Conservation (phyloP, 208 protist species). For the Acanthamoeba divionensis region DNA sequence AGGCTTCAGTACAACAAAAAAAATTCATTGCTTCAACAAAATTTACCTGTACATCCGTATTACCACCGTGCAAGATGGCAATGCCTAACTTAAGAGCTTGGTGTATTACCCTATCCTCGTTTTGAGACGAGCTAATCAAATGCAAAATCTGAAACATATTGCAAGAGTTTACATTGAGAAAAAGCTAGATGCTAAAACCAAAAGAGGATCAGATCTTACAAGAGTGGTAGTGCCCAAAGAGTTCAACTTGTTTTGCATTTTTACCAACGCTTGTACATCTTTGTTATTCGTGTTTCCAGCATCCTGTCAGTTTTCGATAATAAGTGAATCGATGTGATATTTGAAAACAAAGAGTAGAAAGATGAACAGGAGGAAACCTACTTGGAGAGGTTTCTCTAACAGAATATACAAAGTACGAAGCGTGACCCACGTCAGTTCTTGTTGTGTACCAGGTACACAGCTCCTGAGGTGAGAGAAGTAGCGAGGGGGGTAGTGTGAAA, state of each 20-base stretch:
- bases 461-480: no score
- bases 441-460: not conserved
- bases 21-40: no score
- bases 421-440: conserved; percentile 32
- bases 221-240: not conserved
- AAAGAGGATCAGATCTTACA: not conserved
- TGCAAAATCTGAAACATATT: not conserved
- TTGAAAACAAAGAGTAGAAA: no score
- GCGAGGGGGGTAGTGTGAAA: no score
- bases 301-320: no score
- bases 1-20: no score
- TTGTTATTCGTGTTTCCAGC: not conserved
- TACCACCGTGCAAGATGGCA: conserved; percentile 12
- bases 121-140: not conserved
- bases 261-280: not conserved
- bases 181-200: no score
- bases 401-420: not conserved
- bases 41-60: not conserved
- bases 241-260: conserved; percentile 33
- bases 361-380: no score
- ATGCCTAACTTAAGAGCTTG: conserved; percentile 7
- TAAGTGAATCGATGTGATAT: no score
- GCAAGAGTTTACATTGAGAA: not conserved
- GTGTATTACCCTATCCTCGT: not conserved
- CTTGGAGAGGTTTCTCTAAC: not conserved